phyloP scores from a whole-genome alignment of 1,139 yeast species.

The Hyphopichia burtonii region DNA sequence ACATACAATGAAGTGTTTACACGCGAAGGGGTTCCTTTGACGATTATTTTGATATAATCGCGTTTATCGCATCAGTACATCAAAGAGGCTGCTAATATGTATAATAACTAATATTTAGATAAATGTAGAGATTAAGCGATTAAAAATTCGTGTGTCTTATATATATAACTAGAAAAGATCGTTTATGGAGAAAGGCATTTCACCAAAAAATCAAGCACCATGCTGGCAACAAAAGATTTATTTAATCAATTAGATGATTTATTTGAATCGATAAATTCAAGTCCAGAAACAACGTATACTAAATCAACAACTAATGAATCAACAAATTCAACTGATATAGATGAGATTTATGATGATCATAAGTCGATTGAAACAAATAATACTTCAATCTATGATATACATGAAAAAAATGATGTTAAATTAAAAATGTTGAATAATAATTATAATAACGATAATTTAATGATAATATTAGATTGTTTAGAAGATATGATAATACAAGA shows the following conservation, averaged over 20 bases:
- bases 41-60: too few species aligned
- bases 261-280: background rate
- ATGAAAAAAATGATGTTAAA: too few species aligned
- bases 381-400: conserved; percentile 1
- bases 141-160: too few species aligned
- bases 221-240: conserved; percentile 3
- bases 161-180: too few species aligned
- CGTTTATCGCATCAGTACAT: too few species aligned
- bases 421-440: background rate
- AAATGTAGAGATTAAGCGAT: too few species aligned
- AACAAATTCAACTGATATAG: background rate
- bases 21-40: too few species aligned
- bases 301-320: background rate
- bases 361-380: conserved; percentile 1
- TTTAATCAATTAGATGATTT: conserved; percentile 4
- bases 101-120: too few species aligned
- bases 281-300: background rate
- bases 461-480: conserved; percentile 13
- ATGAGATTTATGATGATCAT: background rate
- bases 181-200: too few species aligned
- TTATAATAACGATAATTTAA: conserved; percentile 5
- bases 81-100: too few species aligned
- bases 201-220: too few species aligned
- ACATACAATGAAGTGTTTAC: too few species aligned
- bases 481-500: conserved; percentile 15